Evolutionary conservation across 208 protist genomes (phyloP), one percentile per base, ranked within the genome.

Genomic region (Trypanosoma theileri): DNA sequence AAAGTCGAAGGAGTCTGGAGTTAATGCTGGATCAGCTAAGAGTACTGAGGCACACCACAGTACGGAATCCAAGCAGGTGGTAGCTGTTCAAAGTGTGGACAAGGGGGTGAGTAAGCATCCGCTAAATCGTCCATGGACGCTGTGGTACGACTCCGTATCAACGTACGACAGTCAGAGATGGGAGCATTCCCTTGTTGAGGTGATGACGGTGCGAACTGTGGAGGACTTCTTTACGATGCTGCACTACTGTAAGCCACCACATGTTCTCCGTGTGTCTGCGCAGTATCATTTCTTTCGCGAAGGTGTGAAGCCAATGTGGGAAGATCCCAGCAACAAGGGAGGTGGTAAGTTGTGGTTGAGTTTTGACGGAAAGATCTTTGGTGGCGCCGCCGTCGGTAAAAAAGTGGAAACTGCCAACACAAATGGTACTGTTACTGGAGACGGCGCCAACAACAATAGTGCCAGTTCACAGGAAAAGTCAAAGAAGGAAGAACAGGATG

Each of bases 241-340:
- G 42, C 74, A 89, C 45, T 88, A 86, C 69, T 91, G 93, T 75
- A 96, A 96, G 63, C 87, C 83, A 12, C 77, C 91, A 10, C 92
- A 90, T 72, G 77, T 85, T 13, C 73, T 96, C 50, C 82, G 81
- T 50, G 82, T 84, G 4, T 89, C 86, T 24, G 79, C 88, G 44
- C 92, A 95, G 75, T 96, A 95, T 61, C 92, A 96, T 74, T 91
- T 96, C 61, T 96, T 96, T 56, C 92, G 94, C 50, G 80, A 91
- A 35, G 89, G 88, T 24, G 85, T 96, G 22, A 94, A 95, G 74
- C 92, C 92, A 28, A 95, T 95, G 89, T 95, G 89, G 89, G 92
- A 96, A 63, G 92, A 96, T 71, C 69, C 79, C 1, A 89, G 77
- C n/a, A 96, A 96, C 73, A 84, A 89, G 64, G 80, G 88, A 19